Percentiles rank a stretch among this genome's conserved stretches.
Conservation (phyloP, 2,329 filamentous ascomycete species). For the Aspergillus neotritici region DNA sequence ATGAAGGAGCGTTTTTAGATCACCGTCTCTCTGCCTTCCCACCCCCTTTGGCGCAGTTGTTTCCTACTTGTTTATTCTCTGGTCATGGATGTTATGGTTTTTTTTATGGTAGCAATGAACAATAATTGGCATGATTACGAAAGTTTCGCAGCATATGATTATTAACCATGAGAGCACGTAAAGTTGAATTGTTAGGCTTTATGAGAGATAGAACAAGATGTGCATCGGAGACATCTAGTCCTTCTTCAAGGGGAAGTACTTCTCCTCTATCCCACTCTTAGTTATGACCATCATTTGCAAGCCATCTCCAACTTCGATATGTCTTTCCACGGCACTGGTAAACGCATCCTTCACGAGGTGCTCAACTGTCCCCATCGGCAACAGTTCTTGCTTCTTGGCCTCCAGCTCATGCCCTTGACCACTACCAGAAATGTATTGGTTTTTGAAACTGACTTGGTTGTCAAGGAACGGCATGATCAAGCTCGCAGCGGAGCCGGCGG, state of each 20-base stretch:
- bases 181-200: too few relatives aligned
- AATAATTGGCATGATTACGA: not conserved
- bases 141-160: constrained; percentile 10
- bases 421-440: constrained; percentile 87
- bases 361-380: constrained; percentile 70
- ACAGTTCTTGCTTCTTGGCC: constrained; percentile 53
- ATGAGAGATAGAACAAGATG: constrained; percentile 6
- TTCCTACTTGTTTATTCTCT: not conserved
- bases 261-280: constrained; percentile 80
- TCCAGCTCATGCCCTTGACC: constrained; percentile 75
- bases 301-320: constrained; percentile 97
- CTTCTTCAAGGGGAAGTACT: constrained; percentile 77
- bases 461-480: constrained; percentile 99
- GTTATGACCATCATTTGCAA: constrained; percentile 95
- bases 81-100: not conserved
- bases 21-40: too few relatives aligned
- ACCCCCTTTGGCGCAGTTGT: too few relatives aligned
- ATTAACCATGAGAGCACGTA: constrained; percentile 1
- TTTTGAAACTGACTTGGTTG: constrained; percentile 99
- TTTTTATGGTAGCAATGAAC: too few relatives aligned
- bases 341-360: constrained; percentile 93
- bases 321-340: constrained; percentile 93
- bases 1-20: too few relatives aligned
- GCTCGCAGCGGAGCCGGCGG: constrained; percentile 83
- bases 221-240: constrained; percentile 53